phyloP scores from a whole-genome alignment of 192 early-diverging fungal genomes.

The Umbelopsis vinacea region DNA sequence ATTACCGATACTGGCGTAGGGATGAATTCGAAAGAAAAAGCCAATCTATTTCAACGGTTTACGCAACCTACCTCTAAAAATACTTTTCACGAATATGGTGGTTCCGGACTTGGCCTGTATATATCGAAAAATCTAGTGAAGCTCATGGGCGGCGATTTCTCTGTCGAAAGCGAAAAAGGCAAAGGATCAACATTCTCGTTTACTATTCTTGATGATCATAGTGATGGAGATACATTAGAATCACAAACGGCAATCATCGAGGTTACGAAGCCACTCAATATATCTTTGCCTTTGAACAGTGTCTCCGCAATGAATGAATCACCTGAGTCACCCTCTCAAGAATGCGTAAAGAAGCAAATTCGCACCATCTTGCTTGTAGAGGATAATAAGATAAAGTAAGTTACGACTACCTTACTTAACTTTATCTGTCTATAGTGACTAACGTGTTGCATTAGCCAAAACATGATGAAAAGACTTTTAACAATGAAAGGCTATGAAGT shows the following conservation, averaged over 20 bases:
- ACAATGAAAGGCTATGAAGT: slow-evolving; percentile 79
- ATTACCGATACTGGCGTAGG: background rate
- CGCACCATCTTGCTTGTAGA: slow-evolving; percentile 79
- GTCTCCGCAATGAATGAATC: slow-evolving; percentile 15
- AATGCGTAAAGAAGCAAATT: slow-evolving; percentile 62
- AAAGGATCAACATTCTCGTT: slow-evolving; percentile 79
- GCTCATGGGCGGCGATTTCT: slow-evolving; percentile 78
- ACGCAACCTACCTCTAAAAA: slow-evolving; percentile 5
- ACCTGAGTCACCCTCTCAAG: slow-evolving; percentile 63
- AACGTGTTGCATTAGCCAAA: slow-evolving; percentile 46
- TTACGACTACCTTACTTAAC: background rate
- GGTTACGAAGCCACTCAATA: slow-evolving; percentile 12
- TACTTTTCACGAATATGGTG: slow-evolving; percentile 29
- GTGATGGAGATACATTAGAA: slow-evolving; percentile 39
- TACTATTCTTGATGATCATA: slow-evolving; percentile 59
- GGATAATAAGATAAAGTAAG: slow-evolving; percentile 78
- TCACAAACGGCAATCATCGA: slow-evolving; percentile 54
- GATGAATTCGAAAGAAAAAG: background rate
- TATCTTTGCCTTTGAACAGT: too few species aligned
- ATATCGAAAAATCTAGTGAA: slow-evolving; percentile 80
- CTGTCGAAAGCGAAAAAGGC: slow-evolving; percentile 72
- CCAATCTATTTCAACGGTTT: slow-evolving; percentile 1
- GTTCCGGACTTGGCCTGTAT: slow-evolving; percentile 69
- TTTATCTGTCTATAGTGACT: background rate
- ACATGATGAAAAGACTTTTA: slow-evolving; percentile 72